These are phyloP conservation scores for Aspergillus chevalieri DNA, from an alignment of 2,329 filamentous ascomycete genomes.

Conservation along the genomic window DNA sequence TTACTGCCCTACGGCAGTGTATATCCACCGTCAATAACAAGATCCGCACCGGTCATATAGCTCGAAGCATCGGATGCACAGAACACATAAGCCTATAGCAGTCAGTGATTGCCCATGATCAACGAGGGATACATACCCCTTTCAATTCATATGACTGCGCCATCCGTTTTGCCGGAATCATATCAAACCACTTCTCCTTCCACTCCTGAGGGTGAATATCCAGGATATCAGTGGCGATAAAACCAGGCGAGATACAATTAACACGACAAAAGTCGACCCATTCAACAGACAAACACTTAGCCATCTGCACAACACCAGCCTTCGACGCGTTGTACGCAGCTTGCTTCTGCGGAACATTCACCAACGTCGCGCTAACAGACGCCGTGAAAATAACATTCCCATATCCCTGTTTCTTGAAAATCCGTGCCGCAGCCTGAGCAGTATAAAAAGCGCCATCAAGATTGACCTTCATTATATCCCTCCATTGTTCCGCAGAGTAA, in stretches of 20 bases:
- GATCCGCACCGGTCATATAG: conserved; percentile 45
- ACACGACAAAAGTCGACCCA: conserved; percentile 37
- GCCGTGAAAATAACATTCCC: conserved; percentile 37
- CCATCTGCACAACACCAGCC: conserved; percentile 31
- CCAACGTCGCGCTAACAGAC: conserved; percentile 32
- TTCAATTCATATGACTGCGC: conserved; percentile 36
- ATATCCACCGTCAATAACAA: conserved; percentile 46
- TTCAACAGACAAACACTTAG: conserved; percentile 34
- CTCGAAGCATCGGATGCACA: conserved; percentile 43
- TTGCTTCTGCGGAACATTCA: conserved; percentile 37
- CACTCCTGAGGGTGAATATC: conserved; percentile 29
- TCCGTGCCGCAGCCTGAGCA: conserved; percentile 31
- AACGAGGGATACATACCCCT: conserved; percentile 18
- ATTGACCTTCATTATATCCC: conserved; percentile 36
- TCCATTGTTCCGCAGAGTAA: conserved; percentile 35
- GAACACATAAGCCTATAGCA: conserved; percentile 36
- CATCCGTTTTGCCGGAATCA: conserved; percentile 35
- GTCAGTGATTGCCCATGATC: not conserved
- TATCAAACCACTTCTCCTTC: conserved; percentile 32
- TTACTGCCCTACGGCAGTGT: conserved; percentile 22
- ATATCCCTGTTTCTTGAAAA: conserved; percentile 31
- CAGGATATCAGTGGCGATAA: conserved; percentile 37
- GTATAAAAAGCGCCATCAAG: conserved; percentile 35
- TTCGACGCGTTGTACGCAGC: conserved; percentile 36
- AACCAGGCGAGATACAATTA: conserved; percentile 38